These are phyloP conservation scores for Trametes sanguinea DNA, from an alignment of 768 basidiomycete genomes.

Conservation along the genomic window DNA sequence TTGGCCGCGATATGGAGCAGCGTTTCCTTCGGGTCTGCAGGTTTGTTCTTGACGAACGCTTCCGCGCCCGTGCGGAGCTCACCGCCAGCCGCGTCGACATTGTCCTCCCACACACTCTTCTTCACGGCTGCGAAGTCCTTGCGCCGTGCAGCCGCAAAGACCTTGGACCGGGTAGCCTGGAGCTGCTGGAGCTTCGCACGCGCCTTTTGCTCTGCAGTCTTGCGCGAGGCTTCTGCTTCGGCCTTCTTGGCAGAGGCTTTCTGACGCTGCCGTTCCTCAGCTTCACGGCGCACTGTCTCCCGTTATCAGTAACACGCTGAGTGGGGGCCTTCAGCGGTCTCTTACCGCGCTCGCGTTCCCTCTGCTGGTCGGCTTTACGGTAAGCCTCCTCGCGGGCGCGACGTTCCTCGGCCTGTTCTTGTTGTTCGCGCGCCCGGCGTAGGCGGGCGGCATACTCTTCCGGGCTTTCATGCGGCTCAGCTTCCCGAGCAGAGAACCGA, in stretches of 20 bases:
- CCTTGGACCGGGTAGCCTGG: conserved; percentile 59
- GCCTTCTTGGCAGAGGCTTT: conserved; percentile 59
- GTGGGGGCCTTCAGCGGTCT: no score
- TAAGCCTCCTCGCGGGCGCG: conserved; percentile 50
- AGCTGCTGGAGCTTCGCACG: conserved; percentile 48
- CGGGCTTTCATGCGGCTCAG: conserved; percentile 43
- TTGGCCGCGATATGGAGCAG: conserved; percentile 66
- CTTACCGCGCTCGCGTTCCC: conserved; percentile 54
- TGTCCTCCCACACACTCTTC: conserved; percentile 67
- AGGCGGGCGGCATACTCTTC: conserved; percentile 56
- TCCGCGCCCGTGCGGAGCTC: conserved; percentile 62
- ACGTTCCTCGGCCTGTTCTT: conserved; percentile 54
- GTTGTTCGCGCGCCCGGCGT: conserved; percentile 52
- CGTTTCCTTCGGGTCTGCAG: conserved; percentile 64
- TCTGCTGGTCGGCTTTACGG: conserved; percentile 47
- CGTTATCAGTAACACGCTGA: no score
- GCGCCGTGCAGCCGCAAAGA: conserved; percentile 66
- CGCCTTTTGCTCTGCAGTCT: conserved; percentile 51
- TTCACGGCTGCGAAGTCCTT: conserved; percentile 56
- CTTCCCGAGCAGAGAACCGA: conserved; percentile 27
- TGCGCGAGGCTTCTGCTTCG: conserved; percentile 50
- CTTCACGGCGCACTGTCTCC: conserved; percentile 48
- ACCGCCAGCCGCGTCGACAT: conserved; percentile 70
- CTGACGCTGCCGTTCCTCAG: conserved; percentile 58
- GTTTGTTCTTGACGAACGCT: conserved; percentile 46